Evolutionary conservation across 768 basidiomycete genomes (phyloP), one percentile per base, ranked within the genome.

Genomic region (Leucocoprinus sp.): DNA sequence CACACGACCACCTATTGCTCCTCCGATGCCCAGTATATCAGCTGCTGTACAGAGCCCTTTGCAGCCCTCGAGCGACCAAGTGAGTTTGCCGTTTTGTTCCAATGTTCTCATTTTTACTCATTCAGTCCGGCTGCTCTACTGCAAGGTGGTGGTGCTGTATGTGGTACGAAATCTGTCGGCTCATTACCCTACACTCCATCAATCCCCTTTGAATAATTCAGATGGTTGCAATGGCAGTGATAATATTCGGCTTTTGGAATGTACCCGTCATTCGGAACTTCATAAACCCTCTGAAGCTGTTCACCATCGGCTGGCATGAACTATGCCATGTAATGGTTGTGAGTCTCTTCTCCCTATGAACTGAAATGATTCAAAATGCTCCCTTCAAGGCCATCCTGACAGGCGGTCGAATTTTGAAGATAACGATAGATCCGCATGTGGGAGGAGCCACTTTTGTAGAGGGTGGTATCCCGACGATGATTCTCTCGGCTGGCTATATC

Each of bases 291-390:
- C 71, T 92, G 55, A 92, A 92, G 61, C 69, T 92, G 11, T 82
- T 92, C 58, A 85, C 87, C 42, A 90, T 92, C 50, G 89, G 88
- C 34, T 88, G 80, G 76, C 90, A 93, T 56, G 90, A 93, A 58
- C 70, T 92, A 12, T 91, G 84, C 57, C 90, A 93, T 60, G 82
- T 90, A 56, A 68, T 73, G 39, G 77, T 79, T 29, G 89, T 90
- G 52, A 44, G 83, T 69, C 22, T 22, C 31, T 11, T 35, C 38
- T 36, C 36, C 33, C 44, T 19, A 40, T 34, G 29, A 28, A 12
- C 44, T 4, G 18, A 5, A n/a, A 9, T 17, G 1, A 28, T 12
- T 40, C 3, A 21, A 8, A 12, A 9, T 9, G 1, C 19, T 28
- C 24, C 40, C 19, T 43, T 26, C 19, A 39, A 90, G 88, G 87